Conservation (phyloP, 1,139 yeast species). For the Schwanniomyces etchellsii region DNA sequence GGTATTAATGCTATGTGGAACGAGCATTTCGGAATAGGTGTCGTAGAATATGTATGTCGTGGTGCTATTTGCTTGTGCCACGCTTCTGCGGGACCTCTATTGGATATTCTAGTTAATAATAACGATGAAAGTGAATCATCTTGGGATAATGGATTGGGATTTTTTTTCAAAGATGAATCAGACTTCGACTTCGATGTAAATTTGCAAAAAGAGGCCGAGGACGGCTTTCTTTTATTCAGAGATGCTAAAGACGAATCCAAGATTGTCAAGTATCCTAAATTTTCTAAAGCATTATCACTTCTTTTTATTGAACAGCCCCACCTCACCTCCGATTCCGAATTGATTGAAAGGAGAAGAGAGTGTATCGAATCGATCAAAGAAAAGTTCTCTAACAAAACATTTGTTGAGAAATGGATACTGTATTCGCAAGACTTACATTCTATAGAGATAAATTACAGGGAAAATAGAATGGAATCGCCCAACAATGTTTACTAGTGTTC, state of each 20-base stretch:
- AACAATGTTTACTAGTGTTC: conserved; percentile 31
- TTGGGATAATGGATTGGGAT: conserved; percentile 54
- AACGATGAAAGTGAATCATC: conserved; percentile 11
- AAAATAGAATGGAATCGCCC: conserved; percentile 28
- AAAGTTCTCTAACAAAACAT: conserved; percentile 66
- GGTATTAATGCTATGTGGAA: conserved; percentile 99
- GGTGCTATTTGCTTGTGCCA: conserved; percentile 89
- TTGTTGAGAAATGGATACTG: conserved; percentile 54
- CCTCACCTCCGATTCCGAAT: conserved; percentile 28
- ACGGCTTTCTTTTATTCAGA: conserved; percentile 13
- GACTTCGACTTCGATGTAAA: conserved; percentile 57
- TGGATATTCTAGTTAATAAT: conserved; percentile 63
- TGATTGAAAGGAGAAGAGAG: conserved; percentile 41
- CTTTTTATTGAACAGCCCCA: conserved; percentile 37
- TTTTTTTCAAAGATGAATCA: conserved; percentile 56
- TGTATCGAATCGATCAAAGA: conserved; percentile 48
- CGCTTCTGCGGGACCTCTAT: conserved; percentile 86
- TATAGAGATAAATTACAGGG: conserved; percentile 36
- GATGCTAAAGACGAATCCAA: conserved; percentile 8
- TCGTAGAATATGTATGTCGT: conserved; percentile 85
- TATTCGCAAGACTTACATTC: conserved; percentile 32
- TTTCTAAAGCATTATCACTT: conserved; percentile 29
- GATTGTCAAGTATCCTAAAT: conserved; percentile 30
- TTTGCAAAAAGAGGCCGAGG: conserved; percentile 9
- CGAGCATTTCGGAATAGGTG: conserved; percentile 97